A percentile compares a stretch with the other conserved stretches of the same genome.
These are phyloP conservation scores for Rubroshorea leprosula DNA, from an alignment of 345 rosid genomes.

Conservation along the genomic window DNA sequence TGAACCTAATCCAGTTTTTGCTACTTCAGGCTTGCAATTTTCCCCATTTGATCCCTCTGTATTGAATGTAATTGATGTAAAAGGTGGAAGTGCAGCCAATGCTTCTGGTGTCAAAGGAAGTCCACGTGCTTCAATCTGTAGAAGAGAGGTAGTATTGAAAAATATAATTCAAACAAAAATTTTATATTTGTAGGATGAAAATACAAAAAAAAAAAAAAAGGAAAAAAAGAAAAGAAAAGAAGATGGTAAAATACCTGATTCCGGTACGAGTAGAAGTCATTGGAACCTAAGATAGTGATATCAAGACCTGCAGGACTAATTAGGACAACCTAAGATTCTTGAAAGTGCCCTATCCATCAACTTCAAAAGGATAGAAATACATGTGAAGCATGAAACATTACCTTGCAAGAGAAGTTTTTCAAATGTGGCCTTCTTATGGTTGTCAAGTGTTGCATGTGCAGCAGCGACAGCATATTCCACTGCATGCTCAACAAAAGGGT, in stretches of 20 bases:
- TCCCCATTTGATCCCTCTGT: slow-evolving; percentile 50
- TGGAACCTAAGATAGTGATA: slow-evolving; percentile 81
- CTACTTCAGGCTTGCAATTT: slow-evolving; percentile 87
- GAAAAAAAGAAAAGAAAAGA: neutral
- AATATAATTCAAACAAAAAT: neutral
- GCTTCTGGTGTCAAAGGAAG: slow-evolving; percentile 81
- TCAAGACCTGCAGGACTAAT: slow-evolving; percentile 67
- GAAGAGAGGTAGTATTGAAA: slow-evolving; percentile 1
- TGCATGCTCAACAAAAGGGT: slow-evolving; percentile 86
- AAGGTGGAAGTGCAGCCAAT: slow-evolving; percentile 72
- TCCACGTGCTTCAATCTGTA: slow-evolving; percentile 77
- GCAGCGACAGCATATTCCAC: slow-evolving; percentile 79
- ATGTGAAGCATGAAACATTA: slow-evolving; percentile 19
- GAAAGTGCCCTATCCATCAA: neutral
- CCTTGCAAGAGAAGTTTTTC: slow-evolving; percentile 80
- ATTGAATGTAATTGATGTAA: slow-evolving; percentile 80
- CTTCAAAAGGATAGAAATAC: neutral
- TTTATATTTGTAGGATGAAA: neutral
- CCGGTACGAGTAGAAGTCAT: slow-evolving; percentile 93
- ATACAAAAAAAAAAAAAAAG: slow-evolving; percentile 11
- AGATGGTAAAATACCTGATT: slow-evolving; percentile 50
- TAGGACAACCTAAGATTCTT: slow-evolving; percentile 25
- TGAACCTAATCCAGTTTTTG: slow-evolving; percentile 97
- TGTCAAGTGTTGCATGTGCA: slow-evolving; percentile 49
- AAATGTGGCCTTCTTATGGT: slow-evolving; percentile 47